Conservation (phyloP, 2,329 filamentous ascomycete species). For the Didymella arachidicola region DNA sequence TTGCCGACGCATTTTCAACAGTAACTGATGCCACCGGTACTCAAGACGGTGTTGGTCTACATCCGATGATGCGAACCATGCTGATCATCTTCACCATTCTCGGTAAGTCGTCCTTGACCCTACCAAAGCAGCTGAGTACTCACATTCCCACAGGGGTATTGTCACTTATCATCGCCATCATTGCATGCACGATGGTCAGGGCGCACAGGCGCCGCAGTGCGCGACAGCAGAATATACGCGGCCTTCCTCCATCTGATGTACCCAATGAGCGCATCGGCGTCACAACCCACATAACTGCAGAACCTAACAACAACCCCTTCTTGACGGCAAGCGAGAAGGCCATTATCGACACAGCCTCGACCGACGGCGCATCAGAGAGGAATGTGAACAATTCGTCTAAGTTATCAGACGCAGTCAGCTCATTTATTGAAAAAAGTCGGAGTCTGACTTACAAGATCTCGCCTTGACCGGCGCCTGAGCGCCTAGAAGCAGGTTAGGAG, state of each 20-base stretch:
- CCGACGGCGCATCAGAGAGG: neutral
- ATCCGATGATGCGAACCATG: slow-evolving; percentile 10
- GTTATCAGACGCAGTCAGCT: slow-evolving; percentile 13
- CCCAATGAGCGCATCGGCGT: neutral
- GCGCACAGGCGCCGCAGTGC: neutral
- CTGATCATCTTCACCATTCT: slow-evolving; percentile 11
- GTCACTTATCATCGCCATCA: slow-evolving; percentile 6
- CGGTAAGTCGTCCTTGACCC: neutral
- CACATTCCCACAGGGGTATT: slow-evolving; percentile 1
- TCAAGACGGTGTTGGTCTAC: slow-evolving; percentile 1
- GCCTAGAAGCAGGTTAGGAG: neutral
- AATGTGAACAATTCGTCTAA: neutral
- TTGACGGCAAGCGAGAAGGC: slow-evolving; percentile 18
- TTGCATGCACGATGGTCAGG: slow-evolving; percentile 6
- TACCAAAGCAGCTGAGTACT: neutral
- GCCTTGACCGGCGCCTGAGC: slow-evolving; percentile 6
- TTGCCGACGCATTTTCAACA: neutral
- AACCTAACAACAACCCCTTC: slow-evolving; percentile 13
- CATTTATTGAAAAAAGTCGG: slow-evolving; percentile 15
- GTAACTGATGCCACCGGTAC: neutral
- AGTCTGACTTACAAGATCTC: slow-evolving; percentile 22
- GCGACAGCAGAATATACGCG: neutral
- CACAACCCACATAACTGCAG: slow-evolving; percentile 6
- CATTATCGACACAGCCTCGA: slow-evolving; percentile 3
- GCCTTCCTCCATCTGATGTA: neutral